Evolutionary conservation across 352 stramenopile genomes (phyloP).

Genomic region (Phytophthora uliginosa): DNA sequence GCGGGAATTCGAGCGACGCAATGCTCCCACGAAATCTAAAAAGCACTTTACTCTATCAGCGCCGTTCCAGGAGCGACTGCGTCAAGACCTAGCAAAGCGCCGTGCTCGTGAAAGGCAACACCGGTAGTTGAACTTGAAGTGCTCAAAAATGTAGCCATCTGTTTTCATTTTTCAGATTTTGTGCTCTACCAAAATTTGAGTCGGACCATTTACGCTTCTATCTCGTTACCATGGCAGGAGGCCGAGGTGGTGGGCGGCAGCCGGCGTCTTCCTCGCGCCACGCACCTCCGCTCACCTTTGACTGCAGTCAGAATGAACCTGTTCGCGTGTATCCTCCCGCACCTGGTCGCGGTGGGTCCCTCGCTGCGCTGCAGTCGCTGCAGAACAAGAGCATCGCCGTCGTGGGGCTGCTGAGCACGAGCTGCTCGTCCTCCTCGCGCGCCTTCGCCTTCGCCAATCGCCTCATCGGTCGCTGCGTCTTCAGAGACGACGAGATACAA

Average conservation of each 20-base stretch:
- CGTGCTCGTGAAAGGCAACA: conserved; percentile 33
- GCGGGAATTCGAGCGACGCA: conserved; percentile 18
- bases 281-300: conserved; percentile 36
- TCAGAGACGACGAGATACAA: conserved; percentile 46
- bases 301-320: conserved; percentile 50
- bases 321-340: conserved; percentile 70
- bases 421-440: conserved; percentile 40
- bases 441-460: conserved; percentile 69
- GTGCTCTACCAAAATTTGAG: not conserved
- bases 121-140: not conserved
- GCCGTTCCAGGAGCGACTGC: conserved; percentile 59
- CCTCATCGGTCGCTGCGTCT: conserved; percentile 67
- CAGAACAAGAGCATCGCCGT: conserved; percentile 54
- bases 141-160: not conserved
- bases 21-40: conserved; percentile 7
- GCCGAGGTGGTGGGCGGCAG: conserved; percentile 14
- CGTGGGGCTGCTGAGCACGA: conserved; percentile 59
- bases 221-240: conserved; percentile 22
- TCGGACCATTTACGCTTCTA: not conserved
- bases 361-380: conserved; percentile 48
- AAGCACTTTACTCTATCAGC: conserved; percentile 15
- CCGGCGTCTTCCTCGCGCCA: conserved; percentile 21
- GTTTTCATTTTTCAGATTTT: not conserved
- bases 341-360: conserved; percentile 18
- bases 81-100: conserved; percentile 57